These are phyloP conservation scores for Aspergillus phoenicis DNA, from an alignment of 2,329 filamentous ascomycete genomes.

Conservation along the genomic window DNA sequence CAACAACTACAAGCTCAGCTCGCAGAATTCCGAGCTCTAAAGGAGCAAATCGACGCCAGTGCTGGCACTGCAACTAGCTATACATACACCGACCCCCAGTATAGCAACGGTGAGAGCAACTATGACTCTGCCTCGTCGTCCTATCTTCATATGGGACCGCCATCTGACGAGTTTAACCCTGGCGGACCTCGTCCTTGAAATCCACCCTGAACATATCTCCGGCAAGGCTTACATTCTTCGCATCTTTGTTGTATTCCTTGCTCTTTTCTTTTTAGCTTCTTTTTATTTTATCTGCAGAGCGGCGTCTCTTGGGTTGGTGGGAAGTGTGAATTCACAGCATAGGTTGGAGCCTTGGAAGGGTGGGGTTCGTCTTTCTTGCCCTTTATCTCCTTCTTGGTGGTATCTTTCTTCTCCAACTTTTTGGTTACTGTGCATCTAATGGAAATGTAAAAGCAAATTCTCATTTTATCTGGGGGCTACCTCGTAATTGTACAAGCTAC, in stretches of 20 bases:
- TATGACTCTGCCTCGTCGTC: slow-evolving; percentile 33
- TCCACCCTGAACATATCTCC: slow-evolving; percentile 13
- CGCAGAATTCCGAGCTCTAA: slow-evolving; percentile 44
- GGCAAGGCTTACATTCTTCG: not conserved
- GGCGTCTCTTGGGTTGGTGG: slow-evolving; percentile 31
- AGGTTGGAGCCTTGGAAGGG: slow-evolving; percentile 30
- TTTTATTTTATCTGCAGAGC: slow-evolving; percentile 16
- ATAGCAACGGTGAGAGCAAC: slow-evolving; percentile 21
- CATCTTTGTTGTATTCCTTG: slow-evolving; percentile 10
- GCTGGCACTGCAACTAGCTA: slow-evolving; percentile 23
- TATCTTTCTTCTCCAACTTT: not conserved
- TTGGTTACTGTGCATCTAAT: slow-evolving; percentile 7
- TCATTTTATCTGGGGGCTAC: not conserved
- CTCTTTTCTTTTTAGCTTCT: slow-evolving; percentile 13
- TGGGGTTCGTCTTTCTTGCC: slow-evolving; percentile 17
- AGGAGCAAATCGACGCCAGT: slow-evolving; percentile 40
- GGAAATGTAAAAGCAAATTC: not conserved
- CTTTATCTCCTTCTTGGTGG: slow-evolving; percentile 13
- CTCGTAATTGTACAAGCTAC: not conserved
- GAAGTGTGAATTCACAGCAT: slow-evolving; percentile 29
- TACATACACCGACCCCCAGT: slow-evolving; percentile 17
- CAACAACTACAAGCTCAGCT: slow-evolving; percentile 45
- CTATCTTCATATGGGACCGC: slow-evolving; percentile 26
- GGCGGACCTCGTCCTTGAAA: slow-evolving; percentile 6
- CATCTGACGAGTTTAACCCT: slow-evolving; percentile 24